Conservation (phyloP, 2,329 filamentous ascomycete genomes). For the Aspergillus calidoustus region DNA sequence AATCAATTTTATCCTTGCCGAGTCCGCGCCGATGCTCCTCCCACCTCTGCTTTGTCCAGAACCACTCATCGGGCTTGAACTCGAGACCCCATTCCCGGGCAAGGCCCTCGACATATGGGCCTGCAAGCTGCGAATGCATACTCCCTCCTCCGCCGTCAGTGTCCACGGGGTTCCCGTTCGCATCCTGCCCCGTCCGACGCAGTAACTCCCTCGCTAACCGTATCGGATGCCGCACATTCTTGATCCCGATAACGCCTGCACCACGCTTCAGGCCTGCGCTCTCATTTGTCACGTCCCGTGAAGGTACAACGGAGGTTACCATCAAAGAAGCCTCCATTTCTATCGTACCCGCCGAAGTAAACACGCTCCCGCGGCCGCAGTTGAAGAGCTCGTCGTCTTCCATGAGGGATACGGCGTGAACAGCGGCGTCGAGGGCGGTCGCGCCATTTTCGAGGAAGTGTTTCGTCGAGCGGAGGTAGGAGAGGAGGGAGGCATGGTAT, state of each 20-base stretch:
- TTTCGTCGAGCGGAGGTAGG: constrained; percentile 60
- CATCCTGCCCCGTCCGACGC: constrained; percentile 54
- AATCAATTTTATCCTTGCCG: background rate
- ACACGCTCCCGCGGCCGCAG: constrained; percentile 80
- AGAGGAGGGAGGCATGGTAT: constrained; percentile 65
- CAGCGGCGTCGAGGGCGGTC: constrained; percentile 73
- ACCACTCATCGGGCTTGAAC: constrained; percentile 71
- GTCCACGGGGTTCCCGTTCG: constrained; percentile 60
- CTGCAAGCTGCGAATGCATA: constrained; percentile 70
- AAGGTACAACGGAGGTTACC: constrained; percentile 61
- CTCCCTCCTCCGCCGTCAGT: constrained; percentile 42
- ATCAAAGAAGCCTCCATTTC: constrained; percentile 88
- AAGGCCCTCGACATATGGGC: constrained; percentile 69
- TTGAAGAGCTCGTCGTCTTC: constrained; percentile 87
- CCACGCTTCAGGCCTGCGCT: constrained; percentile 70
- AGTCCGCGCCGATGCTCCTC: constrained; percentile 72
- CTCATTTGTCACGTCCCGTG: background rate
- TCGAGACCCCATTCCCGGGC: constrained; percentile 68
- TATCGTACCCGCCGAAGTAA: constrained; percentile 79
- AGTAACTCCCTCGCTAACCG: constrained; percentile 73
- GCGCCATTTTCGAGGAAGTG: constrained; percentile 49
- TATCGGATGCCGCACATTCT: constrained; percentile 78
- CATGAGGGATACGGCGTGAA: constrained; percentile 73
- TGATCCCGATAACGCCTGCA: constrained; percentile 75
- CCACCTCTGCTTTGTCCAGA: constrained; percentile 78